Evolutionary conservation across 75 land plant species (phyloP), one percentile per base, ranked within the genome.

Genomic region (Pinus taeda): DNA sequence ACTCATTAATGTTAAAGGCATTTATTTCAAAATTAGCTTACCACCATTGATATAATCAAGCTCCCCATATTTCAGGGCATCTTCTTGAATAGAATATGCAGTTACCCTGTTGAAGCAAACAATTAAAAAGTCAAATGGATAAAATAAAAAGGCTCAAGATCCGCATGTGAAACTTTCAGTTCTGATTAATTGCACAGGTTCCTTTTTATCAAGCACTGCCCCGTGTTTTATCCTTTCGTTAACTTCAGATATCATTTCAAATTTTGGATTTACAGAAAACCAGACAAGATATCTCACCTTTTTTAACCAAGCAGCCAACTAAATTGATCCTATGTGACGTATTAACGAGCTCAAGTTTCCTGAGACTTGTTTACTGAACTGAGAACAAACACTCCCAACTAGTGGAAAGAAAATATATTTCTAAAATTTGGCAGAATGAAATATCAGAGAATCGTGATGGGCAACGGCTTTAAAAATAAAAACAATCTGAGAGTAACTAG

Each of bases 41-140:
- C 96, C 96, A 80, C 94, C 96, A 84, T 92, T 87, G 57, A 91
- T 81, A 81, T 93, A 93, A 82, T 93, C 93, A 58, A 93, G 92
- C 73, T 93, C 96, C 45, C 96, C 96, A 42, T 80, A 79, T 66
- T 81, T 63, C 15, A 86, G 56, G 29, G 90, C 92, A 79, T 86
- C 90, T 57, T 76, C 67, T 73, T 66, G 58, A 11, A 93, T 80
- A 53, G 77, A 20, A 59, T 91, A 90, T 74, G 96, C 96, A 33
- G 96, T 93, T 13, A 87, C 90, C 58, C 96, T 93, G 80, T 60
- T 13, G 57, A 57, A 61, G 42, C 0, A 69, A 18, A 39, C 20
- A 20, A 11, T 69, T 42, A 42, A 3, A 24, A 69, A 9, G 49
- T 69, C 14, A 42, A 39, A 69, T 42, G 55, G 12, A 49, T 7